Conservation (phyloP, 345 rosid species). For the Populus ilicifolia region DNA sequence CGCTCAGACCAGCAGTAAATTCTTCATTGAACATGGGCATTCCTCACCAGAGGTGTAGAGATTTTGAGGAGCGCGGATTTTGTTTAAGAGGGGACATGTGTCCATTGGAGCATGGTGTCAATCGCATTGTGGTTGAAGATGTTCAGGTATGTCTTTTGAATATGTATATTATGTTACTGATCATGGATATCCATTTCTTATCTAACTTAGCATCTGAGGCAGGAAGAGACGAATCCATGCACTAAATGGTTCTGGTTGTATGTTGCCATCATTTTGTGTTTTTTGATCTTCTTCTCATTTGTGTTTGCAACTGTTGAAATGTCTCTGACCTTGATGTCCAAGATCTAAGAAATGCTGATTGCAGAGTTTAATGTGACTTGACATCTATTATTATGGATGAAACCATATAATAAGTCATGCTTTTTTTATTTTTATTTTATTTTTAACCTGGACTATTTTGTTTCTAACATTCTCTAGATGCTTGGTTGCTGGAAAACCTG, state of each 20-base stretch:
- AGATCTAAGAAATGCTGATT: neutral
- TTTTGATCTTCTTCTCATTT: neutral
- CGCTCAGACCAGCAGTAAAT: slow-evolving; percentile 58
- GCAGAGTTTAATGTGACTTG: neutral
- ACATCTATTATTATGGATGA: neutral
- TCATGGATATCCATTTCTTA: neutral
- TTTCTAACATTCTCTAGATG: slow-evolving; percentile 1
- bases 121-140: slow-evolving; percentile 94
- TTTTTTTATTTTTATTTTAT: neutral
- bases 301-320: neutral
- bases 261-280: neutral
- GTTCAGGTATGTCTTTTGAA: slow-evolving; percentile 66
- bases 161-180: neutral
- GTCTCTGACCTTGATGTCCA: neutral
- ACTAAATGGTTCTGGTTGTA: neutral
- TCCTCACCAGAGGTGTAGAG: slow-evolving; percentile 82
- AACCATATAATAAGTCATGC: neutral
- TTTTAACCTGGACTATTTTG: neutral
- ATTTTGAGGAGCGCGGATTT: slow-evolving; percentile 98
- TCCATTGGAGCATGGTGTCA: slow-evolving; percentile 99
- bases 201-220: neutral
- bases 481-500: neutral
- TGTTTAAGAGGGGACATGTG: slow-evolving; percentile 99
- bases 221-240: neutral
- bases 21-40: slow-evolving; percentile 66